Conservation (phyloP, 495 filamentous ascomycete genomes). For the Copromyces sp. region DNA sequence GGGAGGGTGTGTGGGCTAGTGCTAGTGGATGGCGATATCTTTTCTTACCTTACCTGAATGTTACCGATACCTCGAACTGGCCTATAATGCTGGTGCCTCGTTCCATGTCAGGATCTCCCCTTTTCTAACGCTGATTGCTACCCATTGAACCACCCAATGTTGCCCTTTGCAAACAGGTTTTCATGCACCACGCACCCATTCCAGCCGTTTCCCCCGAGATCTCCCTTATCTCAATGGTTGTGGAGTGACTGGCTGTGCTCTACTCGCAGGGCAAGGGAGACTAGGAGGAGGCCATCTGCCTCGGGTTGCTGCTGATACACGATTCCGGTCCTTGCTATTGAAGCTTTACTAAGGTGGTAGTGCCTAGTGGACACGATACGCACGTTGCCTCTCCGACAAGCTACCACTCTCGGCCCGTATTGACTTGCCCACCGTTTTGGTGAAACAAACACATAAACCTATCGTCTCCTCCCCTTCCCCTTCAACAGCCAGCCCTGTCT, state of each 20-base stretch:
- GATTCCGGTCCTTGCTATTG: conserved; percentile 6
- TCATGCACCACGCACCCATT: not conserved
- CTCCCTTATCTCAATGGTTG: not conserved
- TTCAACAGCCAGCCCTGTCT: not conserved
- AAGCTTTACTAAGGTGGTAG: conserved; percentile 3
- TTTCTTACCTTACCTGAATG: not conserved
- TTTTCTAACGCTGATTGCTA: not conserved
- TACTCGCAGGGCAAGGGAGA: not conserved
- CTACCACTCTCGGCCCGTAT: not conserved
- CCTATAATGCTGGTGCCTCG: not conserved
- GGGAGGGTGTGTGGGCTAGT: not conserved
- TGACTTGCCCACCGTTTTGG: conserved; percentile 11
- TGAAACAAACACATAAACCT: conserved; percentile 19
- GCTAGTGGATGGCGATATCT: not conserved
- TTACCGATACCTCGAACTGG: not conserved
- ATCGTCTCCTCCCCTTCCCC: not conserved
- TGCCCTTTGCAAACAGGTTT: not conserved
- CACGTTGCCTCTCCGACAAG: not conserved
- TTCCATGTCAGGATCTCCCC: not conserved
- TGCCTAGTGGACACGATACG: not conserved
- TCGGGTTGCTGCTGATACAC: not conserved
- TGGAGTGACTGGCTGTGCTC: not conserved
- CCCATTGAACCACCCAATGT: not conserved
- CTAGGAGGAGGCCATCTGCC: not conserved
- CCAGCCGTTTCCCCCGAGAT: not conserved